These are phyloP conservation scores for Phytophthora nicotianae DNA, from an alignment of 352 stramenopile genomes.

Conservation along the genomic window DNA sequence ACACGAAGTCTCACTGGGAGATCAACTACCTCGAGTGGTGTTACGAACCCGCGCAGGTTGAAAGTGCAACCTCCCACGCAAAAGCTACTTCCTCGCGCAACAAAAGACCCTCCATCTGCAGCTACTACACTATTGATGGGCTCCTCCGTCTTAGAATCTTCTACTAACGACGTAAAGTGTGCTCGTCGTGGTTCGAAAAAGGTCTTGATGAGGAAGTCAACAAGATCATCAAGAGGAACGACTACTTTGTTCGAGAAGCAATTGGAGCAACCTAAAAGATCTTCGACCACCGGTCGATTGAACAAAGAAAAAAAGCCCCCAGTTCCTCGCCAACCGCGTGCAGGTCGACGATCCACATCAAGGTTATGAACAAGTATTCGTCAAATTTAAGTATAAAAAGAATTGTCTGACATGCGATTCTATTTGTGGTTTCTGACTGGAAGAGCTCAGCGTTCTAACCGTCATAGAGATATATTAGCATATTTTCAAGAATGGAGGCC, in stretches of 20 bases:
- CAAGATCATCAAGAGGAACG: neutral
- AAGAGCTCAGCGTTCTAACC: neutral
- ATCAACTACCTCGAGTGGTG: constrained; percentile 9
- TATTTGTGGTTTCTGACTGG: constrained; percentile 16
- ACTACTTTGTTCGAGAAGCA: constrained; percentile 20
- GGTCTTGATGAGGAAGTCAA: neutral
- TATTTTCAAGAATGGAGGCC: constrained; percentile 47
- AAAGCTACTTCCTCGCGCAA: constrained; percentile 4
- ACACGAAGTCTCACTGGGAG: neutral
- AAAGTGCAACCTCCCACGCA: constrained; percentile 24
- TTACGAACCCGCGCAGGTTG: constrained; percentile 19
- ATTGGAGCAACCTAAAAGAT: constrained; percentile 20
- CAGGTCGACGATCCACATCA: constrained; percentile 12
- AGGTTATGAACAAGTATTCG: neutral
- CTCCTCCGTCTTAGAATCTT: neutral
- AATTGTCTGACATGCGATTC: constrained; percentile 4
- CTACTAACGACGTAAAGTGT: neutral
- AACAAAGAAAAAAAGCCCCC: constrained; percentile 4
- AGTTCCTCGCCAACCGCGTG: constrained; percentile 1
- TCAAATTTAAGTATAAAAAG: constrained; percentile 3
- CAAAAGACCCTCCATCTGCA: constrained; percentile 24
- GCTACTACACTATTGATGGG: constrained; percentile 23
- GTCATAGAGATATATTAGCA: too few species aligned
- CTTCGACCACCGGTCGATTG: constrained; percentile 4
- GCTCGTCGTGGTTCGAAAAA: constrained; percentile 10